Evolutionary conservation across 1,284 basidiomycete genomes (phyloP).

Genomic region (Rhodotorula sp.): DNA sequence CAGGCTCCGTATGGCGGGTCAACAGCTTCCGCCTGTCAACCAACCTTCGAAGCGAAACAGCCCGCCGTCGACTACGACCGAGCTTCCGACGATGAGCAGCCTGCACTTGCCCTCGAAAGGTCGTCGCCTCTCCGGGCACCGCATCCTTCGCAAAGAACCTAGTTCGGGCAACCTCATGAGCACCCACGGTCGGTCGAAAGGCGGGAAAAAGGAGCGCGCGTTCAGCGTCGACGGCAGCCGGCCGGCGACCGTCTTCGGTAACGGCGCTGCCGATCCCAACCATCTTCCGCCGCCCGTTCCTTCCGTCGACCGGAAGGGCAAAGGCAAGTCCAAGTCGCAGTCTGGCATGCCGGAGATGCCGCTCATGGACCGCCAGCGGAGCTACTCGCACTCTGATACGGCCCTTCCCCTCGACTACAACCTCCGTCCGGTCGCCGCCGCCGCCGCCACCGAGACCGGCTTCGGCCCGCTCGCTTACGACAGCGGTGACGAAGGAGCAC

Average conservation of each 20-base stretch:
- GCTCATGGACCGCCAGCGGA: conserved; percentile 9
- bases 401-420: conserved; percentile 16
- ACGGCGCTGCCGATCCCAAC: background rate
- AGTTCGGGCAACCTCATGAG: background rate
- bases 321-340: conserved; percentile 16
- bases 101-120: conserved; percentile 3
- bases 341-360: background rate
- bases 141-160: conserved; percentile 14
- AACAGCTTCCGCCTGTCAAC: conserved; percentile 10
- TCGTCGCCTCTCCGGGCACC: background rate
- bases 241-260: background rate
- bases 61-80: background rate
- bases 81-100: background rate
- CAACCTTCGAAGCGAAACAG: background rate
- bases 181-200: conserved; percentile 3
- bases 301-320: conserved; percentile 24
- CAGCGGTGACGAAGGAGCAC: background rate
- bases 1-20: conserved; percentile 57
- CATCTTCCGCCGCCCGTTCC: background rate
- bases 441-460: background rate
- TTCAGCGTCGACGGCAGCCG: background rate
- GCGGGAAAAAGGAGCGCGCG: background rate
- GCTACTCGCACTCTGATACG: conserved; percentile 11
- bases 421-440: background rate
- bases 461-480: conserved; percentile 23